Conservation (phyloP, 371 early-diverging fungal genomes). For the Choanephora cucurbitarum region DNA sequence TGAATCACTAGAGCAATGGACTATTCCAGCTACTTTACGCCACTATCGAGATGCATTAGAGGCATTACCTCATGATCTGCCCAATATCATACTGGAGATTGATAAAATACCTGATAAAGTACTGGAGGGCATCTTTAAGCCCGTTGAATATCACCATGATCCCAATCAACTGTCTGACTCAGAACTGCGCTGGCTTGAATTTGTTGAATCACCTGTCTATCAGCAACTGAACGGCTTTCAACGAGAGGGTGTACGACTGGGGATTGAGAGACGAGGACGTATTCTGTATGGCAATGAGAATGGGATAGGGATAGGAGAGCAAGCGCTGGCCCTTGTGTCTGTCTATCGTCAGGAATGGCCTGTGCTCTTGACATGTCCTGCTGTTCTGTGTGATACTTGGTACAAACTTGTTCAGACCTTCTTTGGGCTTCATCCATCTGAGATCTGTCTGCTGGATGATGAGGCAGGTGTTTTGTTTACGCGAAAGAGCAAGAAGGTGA, state of each 20-base stretch:
- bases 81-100: slow-evolving; percentile 25
- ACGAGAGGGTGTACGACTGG: slow-evolving; percentile 52
- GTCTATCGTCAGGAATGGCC: slow-evolving; percentile 61
- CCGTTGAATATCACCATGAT: not conserved
- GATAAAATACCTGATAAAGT: slow-evolving; percentile 13
- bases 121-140: not conserved
- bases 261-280: slow-evolving; percentile 47
- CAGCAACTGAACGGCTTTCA: slow-evolving; percentile 48
- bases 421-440: slow-evolving; percentile 34
- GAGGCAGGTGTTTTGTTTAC: slow-evolving; percentile 1
- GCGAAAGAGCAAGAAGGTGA: not conserved
- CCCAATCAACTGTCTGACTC: not conserved
- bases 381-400: slow-evolving; percentile 61
- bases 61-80: slow-evolving; percentile 18
- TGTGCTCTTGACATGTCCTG: slow-evolving; percentile 63
- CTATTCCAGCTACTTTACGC: slow-evolving; percentile 25
- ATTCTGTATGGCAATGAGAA: slow-evolving; percentile 95
- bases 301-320: slow-evolving; percentile 95
- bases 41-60: slow-evolving; percentile 24
- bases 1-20: slow-evolving; percentile 9
- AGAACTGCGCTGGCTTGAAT: slow-evolving; percentile 15
- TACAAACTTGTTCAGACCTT: slow-evolving; percentile 49
- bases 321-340: slow-evolving; percentile 70
- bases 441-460: slow-evolving; percentile 34
- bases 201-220: slow-evolving; percentile 22